Percentiles rank a stretch among this genome's conserved stretches.
Conservation (phyloP, 345 rosid genomes). For the Acer campestre region DNA sequence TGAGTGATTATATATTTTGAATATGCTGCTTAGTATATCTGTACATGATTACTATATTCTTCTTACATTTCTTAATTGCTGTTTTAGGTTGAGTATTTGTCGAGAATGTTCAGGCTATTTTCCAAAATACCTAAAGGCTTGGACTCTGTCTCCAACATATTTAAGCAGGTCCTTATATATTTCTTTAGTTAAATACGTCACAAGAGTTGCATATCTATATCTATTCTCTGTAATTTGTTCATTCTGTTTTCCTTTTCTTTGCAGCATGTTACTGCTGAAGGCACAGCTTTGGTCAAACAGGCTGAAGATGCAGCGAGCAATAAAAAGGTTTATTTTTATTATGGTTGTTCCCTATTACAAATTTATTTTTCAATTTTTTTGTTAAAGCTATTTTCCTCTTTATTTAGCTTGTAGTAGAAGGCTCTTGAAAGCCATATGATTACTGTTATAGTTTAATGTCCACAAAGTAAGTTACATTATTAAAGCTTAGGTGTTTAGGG, state of each 20-base stretch:
- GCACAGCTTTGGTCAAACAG: conserved; percentile 63
- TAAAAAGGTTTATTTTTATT: conserved; percentile 35
- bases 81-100: conserved; percentile 67
- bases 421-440: conserved; percentile 1
- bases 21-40: conserved; percentile 6
- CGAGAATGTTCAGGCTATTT: conserved; percentile 72
- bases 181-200: not conserved
- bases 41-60: not conserved
- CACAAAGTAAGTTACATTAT: not conserved
- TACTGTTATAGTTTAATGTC: not conserved
- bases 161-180: conserved; percentile 51
- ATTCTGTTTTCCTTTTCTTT: conserved; percentile 6
- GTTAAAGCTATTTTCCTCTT: not conserved
- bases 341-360: not conserved
- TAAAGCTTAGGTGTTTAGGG: not conserved
- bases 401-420: not conserved
- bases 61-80: not conserved
- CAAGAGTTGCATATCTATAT: not conserved
- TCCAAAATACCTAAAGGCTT: conserved; percentile 53
- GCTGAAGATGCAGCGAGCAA: conserved; percentile 73
- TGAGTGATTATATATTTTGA: conserved; percentile 9
- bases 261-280: conserved; percentile 74
- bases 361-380: not conserved
- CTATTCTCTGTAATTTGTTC: not conserved
- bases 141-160: conserved; percentile 55